A percentile compares a stretch with the other conserved stretches of the same genome.
Conservation (phyloP, 2,329 filamentous ascomycete species). For the Byssoonygena ceratinophila region DNA sequence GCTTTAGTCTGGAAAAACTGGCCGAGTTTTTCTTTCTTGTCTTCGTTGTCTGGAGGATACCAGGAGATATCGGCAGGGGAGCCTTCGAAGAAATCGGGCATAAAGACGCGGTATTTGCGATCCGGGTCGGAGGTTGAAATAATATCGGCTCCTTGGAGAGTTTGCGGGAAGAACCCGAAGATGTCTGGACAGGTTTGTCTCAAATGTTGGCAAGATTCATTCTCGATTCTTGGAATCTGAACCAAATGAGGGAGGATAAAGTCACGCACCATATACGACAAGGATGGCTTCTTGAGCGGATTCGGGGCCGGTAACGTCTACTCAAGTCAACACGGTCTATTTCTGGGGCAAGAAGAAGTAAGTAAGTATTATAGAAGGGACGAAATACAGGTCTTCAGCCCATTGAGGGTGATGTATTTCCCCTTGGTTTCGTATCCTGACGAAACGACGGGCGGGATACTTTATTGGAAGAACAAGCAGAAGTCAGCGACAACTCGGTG, state of each 20-base stretch:
- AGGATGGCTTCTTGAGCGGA: slow-evolving; percentile 49
- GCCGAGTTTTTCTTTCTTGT: slow-evolving; percentile 50
- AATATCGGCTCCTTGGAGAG: slow-evolving; percentile 53
- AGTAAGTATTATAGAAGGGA: background rate
- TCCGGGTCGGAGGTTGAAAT: slow-evolving; percentile 53
- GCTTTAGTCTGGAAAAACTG: slow-evolving; percentile 49
- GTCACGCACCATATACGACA: slow-evolving; percentile 40
- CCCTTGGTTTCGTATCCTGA: slow-evolving; percentile 48
- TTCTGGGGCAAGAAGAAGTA: background rate
- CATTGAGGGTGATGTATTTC: slow-evolving; percentile 48
- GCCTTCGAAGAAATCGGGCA: slow-evolving; percentile 85
- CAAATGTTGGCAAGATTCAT: background rate
- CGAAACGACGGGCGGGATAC: slow-evolving; percentile 35
- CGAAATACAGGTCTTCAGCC: slow-evolving; percentile 48
- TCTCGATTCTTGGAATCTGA: background rate
- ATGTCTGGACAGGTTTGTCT: slow-evolving; percentile 38
- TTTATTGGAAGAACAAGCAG: slow-evolving; percentile 13
- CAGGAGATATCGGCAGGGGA: slow-evolving; percentile 53
- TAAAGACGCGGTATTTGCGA: slow-evolving; percentile 70
- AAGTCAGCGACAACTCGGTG: background rate
- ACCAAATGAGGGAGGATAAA: background rate
- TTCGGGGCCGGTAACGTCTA: slow-evolving; percentile 48
- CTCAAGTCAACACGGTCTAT: background rate
- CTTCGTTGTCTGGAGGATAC: slow-evolving; percentile 51
- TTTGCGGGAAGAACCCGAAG: slow-evolving; percentile 55